These are phyloP conservation scores for Monosporascus cannonballus DNA, from an alignment of 2,329 filamentous ascomycete genomes.

Conservation along the genomic window DNA sequence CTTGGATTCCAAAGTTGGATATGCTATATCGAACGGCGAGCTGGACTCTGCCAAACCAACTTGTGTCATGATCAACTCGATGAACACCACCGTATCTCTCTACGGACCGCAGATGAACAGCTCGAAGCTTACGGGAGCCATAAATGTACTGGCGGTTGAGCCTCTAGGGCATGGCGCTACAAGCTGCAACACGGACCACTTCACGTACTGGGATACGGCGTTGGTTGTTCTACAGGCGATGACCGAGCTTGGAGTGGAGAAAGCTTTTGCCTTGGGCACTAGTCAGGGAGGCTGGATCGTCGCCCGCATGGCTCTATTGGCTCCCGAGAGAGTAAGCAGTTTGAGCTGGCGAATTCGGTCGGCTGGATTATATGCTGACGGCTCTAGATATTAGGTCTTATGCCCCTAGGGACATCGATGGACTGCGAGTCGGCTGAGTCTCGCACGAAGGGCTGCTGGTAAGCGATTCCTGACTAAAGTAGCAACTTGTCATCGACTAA, in stretches of 20 bases:
- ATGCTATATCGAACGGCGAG: conserved; percentile 8
- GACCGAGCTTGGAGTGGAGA: conserved; percentile 40
- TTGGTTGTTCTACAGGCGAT: conserved; percentile 50
- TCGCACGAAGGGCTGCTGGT: conserved; percentile 40
- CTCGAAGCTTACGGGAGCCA: conserved; percentile 30
- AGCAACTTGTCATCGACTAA: background rate
- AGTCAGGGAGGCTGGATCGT: conserved; percentile 49
- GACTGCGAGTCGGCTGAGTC: conserved; percentile 44
- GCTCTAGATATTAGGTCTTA: conserved; percentile 38
- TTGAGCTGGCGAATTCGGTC: background rate
- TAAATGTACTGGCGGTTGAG: conserved; percentile 47
- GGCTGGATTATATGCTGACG: background rate
- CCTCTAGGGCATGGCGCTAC: conserved; percentile 47
- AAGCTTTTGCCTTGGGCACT: conserved; percentile 45
- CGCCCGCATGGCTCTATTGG: conserved; percentile 43
- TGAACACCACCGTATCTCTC: conserved; percentile 42
- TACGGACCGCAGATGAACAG: conserved; percentile 39
- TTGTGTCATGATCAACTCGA: conserved; percentile 44
- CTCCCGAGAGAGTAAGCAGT: conserved; percentile 37
- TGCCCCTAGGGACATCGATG: conserved; percentile 46
- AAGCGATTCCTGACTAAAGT: background rate
- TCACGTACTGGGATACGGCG: conserved; percentile 51
- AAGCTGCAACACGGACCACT: conserved; percentile 35
- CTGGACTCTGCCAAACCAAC: conserved; percentile 46
- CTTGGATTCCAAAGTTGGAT: conserved; percentile 11